Base-by-base conservation (phyloP, 768 basidiomycete species). In the Hysterangium stoloniferum region DNA sequence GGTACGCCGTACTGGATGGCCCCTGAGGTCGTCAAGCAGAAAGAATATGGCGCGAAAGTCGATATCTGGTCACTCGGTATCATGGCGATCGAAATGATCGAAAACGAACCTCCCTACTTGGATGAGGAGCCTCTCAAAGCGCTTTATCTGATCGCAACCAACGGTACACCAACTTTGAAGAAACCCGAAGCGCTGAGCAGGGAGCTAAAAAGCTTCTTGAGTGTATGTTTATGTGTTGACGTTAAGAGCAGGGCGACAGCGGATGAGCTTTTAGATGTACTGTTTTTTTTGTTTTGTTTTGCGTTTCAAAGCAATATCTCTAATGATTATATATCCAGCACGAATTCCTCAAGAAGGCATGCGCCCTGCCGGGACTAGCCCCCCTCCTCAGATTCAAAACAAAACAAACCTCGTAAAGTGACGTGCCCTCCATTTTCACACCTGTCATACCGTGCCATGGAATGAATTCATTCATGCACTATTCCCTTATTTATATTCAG, bases 1-100 rank as follows among this genome's bases (percentile, higher is more conserved):
- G 93, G 93, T 29, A 95, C 92, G 9, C 93, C 93, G 1, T 95
- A 95, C 67, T 95, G 93, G 93, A 96, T 96, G 93, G 93, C 93
- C 2, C 93, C 93, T n/a, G 93, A 96, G 65, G 91, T 96, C 46
- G 92, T 96, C 60, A 94, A 92, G 69, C 88, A 93, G 65, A 94
- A 95, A 68, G 91, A 93, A 66, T 96, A 96, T 61, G 92, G 93
- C 40, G 89, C 91, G 22, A 95, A 95, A 66, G 93, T 95, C 19
- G 93, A 95, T 59, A 91, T 96, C 45, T 96, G 93, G 93, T 92
- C 89, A 11, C 77, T 96, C 7, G 93, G 93, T 4, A 96, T 97
- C 68, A 94, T 96, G 92, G 92, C 92, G 4, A 97, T 97, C 54
- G 91, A 97, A 74, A 97, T 97, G 94, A 94, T 97, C 56, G 93